A percentile compares a stretch with the other conserved stretches of the same genome.
These are phyloP conservation scores for Chaetomium strumarium DNA, from an alignment of 2,329 filamentous ascomycete species.

Conservation along the genomic window DNA sequence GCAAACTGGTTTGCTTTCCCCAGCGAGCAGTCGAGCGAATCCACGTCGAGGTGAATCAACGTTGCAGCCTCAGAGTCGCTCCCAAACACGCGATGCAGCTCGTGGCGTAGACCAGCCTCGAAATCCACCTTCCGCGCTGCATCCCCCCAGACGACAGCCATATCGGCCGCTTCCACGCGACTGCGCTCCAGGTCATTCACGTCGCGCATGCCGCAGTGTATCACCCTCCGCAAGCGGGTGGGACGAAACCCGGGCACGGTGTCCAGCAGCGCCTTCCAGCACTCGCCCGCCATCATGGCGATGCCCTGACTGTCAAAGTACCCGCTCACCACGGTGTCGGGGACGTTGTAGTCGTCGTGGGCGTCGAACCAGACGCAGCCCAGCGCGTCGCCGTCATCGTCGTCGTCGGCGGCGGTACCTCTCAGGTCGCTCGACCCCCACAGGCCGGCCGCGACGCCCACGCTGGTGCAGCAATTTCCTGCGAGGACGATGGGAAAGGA, in stretches of 20 bases:
- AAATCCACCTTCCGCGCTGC: slow-evolving; percentile 3
- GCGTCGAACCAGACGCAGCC: slow-evolving; percentile 39
- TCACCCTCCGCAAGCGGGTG: slow-evolving; percentile 13
- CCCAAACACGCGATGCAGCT: neutral
- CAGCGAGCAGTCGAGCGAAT: slow-evolving; percentile 8
- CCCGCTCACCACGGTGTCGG: slow-evolving; percentile 31
- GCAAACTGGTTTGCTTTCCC: slow-evolving; percentile 15
- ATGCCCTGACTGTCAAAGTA: slow-evolving; percentile 35
- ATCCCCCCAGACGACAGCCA: slow-evolving; percentile 25
- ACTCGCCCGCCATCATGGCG: slow-evolving; percentile 32
- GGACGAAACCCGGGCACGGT: slow-evolving; percentile 24
- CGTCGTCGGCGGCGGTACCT: no score
- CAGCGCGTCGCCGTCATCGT: slow-evolving; percentile 20
- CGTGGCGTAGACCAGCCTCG: neutral
- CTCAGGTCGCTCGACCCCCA: slow-evolving; percentile 5
- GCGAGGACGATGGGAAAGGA: slow-evolving; percentile 36
- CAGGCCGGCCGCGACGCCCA: slow-evolving; percentile 34
- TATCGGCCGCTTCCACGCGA: slow-evolving; percentile 29
- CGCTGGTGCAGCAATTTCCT: slow-evolving; percentile 34
- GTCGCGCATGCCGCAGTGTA: slow-evolving; percentile 28
- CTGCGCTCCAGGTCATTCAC: slow-evolving; percentile 28
- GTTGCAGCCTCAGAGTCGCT: neutral
- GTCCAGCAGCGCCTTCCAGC: slow-evolving; percentile 22
- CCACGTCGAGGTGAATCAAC: slow-evolving; percentile 16
- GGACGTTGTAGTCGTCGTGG: slow-evolving; percentile 37